These are phyloP conservation scores for Stropharia rugosoannulata DNA, from an alignment of 768 basidiomycete genomes.

Conservation along the genomic window DNA sequence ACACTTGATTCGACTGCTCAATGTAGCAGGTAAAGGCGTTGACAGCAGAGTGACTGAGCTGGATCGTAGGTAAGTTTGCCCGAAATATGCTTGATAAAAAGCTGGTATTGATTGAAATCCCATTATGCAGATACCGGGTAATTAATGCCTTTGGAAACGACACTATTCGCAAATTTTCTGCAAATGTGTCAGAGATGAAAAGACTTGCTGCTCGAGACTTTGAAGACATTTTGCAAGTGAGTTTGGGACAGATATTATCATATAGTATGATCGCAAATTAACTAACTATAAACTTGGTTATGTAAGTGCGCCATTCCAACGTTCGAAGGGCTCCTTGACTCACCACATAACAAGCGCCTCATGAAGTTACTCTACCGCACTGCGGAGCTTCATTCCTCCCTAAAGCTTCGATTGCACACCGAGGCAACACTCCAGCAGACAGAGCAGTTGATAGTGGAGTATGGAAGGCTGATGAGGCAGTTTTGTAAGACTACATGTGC, in stretches of 20 bases:
- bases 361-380: too few species aligned
- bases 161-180: constrained; percentile 27
- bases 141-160: constrained; percentile 21
- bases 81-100: background rate
- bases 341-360: too few species aligned
- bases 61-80: background rate
- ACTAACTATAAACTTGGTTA: too few species aligned
- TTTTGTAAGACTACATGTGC: too few species aligned
- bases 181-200: too few species aligned
- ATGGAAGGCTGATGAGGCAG: background rate
- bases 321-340: too few species aligned
- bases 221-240: constrained; percentile 38
- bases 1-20: background rate
- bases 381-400: too few species aligned
- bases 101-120: background rate
- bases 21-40: background rate
- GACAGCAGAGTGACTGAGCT: background rate
- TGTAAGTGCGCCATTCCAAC: too few species aligned
- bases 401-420: too few species aligned
- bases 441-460: background rate
- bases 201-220: constrained; percentile 32
- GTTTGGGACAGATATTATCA: background rate
- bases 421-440: too few species aligned
- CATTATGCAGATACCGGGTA: constrained; percentile 13
- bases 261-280: constrained; percentile 3